phyloP scores from a whole-genome alignment of 192 early-diverging fungal species.

The Gaertneriomyces semiglobifer region DNA sequence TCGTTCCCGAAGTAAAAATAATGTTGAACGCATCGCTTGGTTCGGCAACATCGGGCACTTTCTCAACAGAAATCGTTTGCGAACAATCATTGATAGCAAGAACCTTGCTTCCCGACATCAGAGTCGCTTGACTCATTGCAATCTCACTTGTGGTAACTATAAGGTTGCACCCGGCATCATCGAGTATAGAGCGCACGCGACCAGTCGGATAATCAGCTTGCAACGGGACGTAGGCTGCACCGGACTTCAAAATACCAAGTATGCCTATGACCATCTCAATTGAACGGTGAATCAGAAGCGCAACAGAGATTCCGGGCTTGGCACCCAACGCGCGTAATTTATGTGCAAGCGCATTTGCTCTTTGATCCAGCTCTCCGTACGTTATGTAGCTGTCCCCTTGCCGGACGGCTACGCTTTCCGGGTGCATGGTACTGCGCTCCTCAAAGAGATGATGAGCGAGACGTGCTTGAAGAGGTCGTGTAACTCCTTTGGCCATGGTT shows the following conservation, averaged over 20 bases:
- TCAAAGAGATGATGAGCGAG: slow-evolving; percentile 28
- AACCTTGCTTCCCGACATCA: too few relatives aligned
- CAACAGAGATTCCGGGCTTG: slow-evolving; percentile 21
- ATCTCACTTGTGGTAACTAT: slow-evolving; percentile 6
- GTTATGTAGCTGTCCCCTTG: slow-evolving; percentile 24
- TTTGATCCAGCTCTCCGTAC: slow-evolving; percentile 33
- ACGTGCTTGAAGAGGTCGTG: not conserved
- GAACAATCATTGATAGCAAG: too few relatives aligned
- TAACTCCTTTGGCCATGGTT: too few relatives aligned
- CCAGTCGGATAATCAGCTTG: slow-evolving; percentile 21
- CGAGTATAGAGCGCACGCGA: slow-evolving; percentile 32
- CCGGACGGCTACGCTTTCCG: slow-evolving; percentile 31
- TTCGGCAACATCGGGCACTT: too few relatives aligned
- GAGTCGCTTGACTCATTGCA: too few relatives aligned
- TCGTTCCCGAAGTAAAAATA: slow-evolving; percentile 17
- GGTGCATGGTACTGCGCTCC: slow-evolving; percentile 2
- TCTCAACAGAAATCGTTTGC: too few relatives aligned
- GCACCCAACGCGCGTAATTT: slow-evolving; percentile 19
- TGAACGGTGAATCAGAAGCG: slow-evolving; percentile 20
- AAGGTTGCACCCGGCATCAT: not conserved
- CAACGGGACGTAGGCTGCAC: slow-evolving; percentile 34
- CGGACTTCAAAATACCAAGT: slow-evolving; percentile 32
- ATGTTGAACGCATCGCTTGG: not conserved
- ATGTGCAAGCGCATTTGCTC: slow-evolving; percentile 22
- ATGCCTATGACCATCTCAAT: slow-evolving; percentile 31